phyloP scores from a whole-genome alignment of 306 rosid species.

The Trifolium subterraneum region DNA sequence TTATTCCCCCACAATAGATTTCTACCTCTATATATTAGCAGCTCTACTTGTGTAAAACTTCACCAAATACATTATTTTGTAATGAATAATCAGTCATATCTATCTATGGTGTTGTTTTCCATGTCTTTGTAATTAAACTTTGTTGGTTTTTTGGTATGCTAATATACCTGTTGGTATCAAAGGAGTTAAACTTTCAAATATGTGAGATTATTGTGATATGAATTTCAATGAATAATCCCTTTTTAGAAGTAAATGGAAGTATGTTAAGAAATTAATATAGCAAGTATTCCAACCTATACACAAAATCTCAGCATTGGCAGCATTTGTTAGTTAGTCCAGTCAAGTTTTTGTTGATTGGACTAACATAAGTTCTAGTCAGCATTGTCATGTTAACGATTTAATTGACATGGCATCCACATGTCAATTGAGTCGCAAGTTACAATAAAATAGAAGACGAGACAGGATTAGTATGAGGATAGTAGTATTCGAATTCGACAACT shows the following conservation, averaged over 20 bases:
- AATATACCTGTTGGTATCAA: not conserved
- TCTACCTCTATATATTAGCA: slow-evolving; percentile 37
- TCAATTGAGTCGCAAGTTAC: too few relatives aligned
- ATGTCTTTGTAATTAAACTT: slow-evolving; percentile 48
- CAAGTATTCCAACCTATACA: not conserved
- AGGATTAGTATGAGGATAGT: too few relatives aligned
- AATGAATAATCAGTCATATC: slow-evolving; percentile 47
- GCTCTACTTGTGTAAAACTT: slow-evolving; percentile 59
- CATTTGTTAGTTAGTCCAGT: too few relatives aligned
- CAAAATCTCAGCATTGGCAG: not conserved
- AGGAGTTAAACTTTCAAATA: not conserved
- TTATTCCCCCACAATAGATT: slow-evolving; percentile 63
- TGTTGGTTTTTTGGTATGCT: too few relatives aligned
- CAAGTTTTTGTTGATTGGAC: too few relatives aligned
- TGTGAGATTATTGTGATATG: not conserved
- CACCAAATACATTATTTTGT: slow-evolving; percentile 47
- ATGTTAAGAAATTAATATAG: not conserved
- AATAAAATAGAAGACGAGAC: too few relatives aligned
- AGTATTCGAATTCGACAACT: not conserved
- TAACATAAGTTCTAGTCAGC: too few relatives aligned
- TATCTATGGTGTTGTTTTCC: slow-evolving; percentile 20
- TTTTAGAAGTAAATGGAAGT: not conserved
- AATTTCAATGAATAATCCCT: not conserved
- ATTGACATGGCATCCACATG: too few relatives aligned
- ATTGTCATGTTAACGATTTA: too few relatives aligned